These are phyloP conservation scores for Coemansia sp. DNA, from an alignment of 192 early-diverging fungal species.

Conservation along the genomic window DNA sequence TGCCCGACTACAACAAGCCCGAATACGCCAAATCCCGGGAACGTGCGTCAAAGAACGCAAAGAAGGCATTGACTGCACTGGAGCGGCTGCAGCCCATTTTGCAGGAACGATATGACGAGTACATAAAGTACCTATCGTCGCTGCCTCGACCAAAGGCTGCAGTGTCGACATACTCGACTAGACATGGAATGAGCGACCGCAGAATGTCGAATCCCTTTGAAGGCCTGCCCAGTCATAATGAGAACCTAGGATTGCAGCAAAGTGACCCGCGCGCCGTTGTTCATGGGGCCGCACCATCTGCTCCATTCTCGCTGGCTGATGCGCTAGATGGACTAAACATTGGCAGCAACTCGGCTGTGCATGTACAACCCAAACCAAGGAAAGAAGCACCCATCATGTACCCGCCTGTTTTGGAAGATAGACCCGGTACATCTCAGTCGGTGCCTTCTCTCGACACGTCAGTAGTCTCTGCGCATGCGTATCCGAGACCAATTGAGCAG, in stretches of 20 bases:
- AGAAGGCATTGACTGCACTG: conserved; percentile 57
- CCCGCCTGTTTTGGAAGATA: background rate
- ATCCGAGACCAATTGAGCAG: conserved; percentile 1
- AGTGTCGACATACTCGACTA: conserved; percentile 34
- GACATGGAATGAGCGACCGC: conserved; percentile 11
- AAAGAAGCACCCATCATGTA: background rate
- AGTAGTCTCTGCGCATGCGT: background rate
- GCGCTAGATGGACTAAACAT: conserved; percentile 27
- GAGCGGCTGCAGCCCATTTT: conserved; percentile 61
- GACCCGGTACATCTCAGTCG: background rate
- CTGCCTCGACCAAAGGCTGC: conserved; percentile 26
- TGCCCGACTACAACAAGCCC: conserved; percentile 56
- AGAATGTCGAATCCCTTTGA: conserved; percentile 4
- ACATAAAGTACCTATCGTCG: conserved; percentile 41
- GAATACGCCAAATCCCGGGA: conserved; percentile 49
- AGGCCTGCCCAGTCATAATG: background rate
- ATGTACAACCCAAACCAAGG: background rate
- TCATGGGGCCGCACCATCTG: background rate
- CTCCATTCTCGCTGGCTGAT: conserved; percentile 39
- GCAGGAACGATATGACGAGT: conserved; percentile 57
- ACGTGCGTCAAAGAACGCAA: conserved; percentile 47
- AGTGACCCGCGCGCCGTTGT: conserved; percentile 4
- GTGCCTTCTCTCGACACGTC: background rate
- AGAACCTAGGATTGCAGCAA: background rate
- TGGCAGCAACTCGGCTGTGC: background rate